A percentile compares a stretch with the other conserved stretches of the same genome.
phyloP scores from a whole-genome alignment of 75 land plant genomes.

The Gnetum montanum region DNA sequence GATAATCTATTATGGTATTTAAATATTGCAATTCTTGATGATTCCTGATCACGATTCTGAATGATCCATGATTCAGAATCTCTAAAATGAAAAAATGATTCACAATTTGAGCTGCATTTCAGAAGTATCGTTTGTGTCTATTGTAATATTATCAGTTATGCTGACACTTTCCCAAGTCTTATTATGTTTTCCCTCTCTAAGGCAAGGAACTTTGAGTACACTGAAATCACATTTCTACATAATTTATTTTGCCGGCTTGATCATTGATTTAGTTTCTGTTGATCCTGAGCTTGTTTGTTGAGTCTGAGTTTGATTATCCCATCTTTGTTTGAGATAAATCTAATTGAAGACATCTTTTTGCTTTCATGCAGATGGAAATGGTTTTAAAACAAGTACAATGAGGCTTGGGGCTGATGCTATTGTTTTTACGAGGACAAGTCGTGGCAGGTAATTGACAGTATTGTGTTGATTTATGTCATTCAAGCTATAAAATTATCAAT shows the following conservation, averaged over 20 bases:
- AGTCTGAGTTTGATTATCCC: neutral
- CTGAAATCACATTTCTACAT: neutral
- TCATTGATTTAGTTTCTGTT: neutral
- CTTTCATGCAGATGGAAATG: conserved; percentile 72
- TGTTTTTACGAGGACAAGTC: conserved; percentile 56
- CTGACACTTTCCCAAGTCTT: too few relatives aligned
- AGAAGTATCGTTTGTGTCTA: too few relatives aligned
- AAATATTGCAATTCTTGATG: too few relatives aligned
- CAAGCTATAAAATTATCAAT: too few relatives aligned
- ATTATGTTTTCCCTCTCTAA: too few relatives aligned
- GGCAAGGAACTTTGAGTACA: too few relatives aligned
- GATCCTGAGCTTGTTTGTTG: neutral
- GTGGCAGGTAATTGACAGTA: conserved; percentile 32
- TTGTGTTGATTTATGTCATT: neutral
- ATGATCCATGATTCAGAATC: too few relatives aligned
- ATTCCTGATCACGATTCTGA: too few relatives aligned
- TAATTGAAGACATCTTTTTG: neutral
- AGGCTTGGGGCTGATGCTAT: conserved; percentile 90
- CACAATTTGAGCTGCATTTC: too few relatives aligned
- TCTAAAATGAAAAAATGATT: too few relatives aligned
- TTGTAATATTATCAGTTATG: too few relatives aligned
- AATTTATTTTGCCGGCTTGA: neutral
- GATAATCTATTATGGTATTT: too few relatives aligned
- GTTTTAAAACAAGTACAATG: conserved; percentile 94
- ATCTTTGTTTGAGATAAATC: neutral